phyloP scores from a whole-genome alignment of 192 early-diverging fungal species.

The Pecoramyces ruminantium region DNA sequence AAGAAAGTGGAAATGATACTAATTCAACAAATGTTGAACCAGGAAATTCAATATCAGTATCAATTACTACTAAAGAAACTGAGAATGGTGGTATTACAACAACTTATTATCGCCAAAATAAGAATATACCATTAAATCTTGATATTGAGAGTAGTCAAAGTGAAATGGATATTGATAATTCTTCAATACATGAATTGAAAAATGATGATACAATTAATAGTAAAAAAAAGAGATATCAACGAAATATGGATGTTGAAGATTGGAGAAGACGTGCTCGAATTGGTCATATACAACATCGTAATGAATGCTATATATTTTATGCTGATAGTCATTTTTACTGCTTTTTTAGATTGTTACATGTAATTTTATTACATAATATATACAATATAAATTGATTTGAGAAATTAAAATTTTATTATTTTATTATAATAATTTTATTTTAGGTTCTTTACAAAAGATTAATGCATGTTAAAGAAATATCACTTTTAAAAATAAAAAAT shows the following conservation, averaged over 20 bases:
- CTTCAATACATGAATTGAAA: not conserved
- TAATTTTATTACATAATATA: constrained; percentile 8
- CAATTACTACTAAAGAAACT: not conserved
- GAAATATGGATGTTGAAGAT: not conserved
- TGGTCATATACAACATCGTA: not conserved
- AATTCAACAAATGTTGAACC: not conserved
- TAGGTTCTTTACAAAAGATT: not conserved
- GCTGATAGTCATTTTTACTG: constrained; percentile 72
- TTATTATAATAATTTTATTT: not conserved
- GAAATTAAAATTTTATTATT: not conserved
- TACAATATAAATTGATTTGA: no score
- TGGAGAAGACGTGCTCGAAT: not conserved
- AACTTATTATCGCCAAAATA: not conserved
- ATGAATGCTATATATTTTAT: constrained; percentile 51
- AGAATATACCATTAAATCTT: not conserved
- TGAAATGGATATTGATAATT: not conserved
- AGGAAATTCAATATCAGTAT: not conserved
- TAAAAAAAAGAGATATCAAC: not conserved
- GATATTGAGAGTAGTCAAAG: not conserved
- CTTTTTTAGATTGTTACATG: constrained; percentile 75
- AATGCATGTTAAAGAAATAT: not conserved
- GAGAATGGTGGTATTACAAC: not conserved
- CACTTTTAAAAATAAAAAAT: not conserved
- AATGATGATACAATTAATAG: not conserved
- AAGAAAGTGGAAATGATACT: not conserved